Base-by-base conservation (phyloP, 345 rosid genomes). In the Arabidopsis arenosa region DNA sequence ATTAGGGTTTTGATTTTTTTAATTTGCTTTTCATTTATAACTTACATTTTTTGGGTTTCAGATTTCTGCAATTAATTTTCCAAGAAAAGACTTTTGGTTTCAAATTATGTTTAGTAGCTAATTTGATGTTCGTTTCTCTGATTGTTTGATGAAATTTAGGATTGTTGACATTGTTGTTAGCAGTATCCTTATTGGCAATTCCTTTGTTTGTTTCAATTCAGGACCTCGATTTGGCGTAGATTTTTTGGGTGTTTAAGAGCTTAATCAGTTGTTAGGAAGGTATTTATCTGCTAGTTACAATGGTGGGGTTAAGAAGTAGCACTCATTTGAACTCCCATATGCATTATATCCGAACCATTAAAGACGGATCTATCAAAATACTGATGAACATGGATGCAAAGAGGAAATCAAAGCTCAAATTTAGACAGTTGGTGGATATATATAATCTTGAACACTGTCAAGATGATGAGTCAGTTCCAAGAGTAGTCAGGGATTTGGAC, bases 301-400 rank as follows among this genome's bases (percentile, higher is more conserved):
- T 59, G 73, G 88, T 89, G 91, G 89, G 86, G 80, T 79, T 89
- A 48, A 83, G 96, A 76, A 74, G 89, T 47, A 57, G 62, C 43
- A 67, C 55, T 30, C 82, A 83, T 68, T 54, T 69, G 70, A 43
- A 58, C 52, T 75, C 79, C 1, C 77, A 82, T 32, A 0, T 61
- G 32, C 92, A 89, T 78, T 83, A 28, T 71, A 75, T 93, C 65
- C 78, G 76, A 10, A 72, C 83, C 6, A 63, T 79, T 58, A 82
- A 79, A 79, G 85, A 74, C 39, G 84, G 85, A n/a, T 66, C 44
- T 0, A 79, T 77, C 36, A 15, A 13, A 43, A 78, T 79, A 63
- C 58, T 66, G 63, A 9, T 57, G 74, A 93, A 87, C 77, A 73
- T 75, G 33, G 66, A 39, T 63, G 73, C 44, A 5, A 74, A 8